These are phyloP conservation scores for Fonsecaea multimorphosa DNA, from an alignment of 2,329 filamentous ascomycete genomes.

Conservation along the genomic window DNA sequence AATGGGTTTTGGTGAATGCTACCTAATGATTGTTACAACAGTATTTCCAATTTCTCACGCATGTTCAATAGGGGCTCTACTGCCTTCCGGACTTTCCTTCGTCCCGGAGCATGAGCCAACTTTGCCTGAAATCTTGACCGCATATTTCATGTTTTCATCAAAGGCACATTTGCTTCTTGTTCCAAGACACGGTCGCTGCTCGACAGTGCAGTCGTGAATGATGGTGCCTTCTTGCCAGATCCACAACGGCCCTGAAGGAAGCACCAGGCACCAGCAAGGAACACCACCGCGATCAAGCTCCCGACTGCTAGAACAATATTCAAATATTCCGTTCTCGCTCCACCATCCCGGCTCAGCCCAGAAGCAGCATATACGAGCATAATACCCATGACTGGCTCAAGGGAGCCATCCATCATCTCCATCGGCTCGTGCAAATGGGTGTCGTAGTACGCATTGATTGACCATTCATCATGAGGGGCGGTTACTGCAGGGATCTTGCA, in stretches of 20 bases:
- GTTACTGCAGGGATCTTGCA: slow-evolving; percentile 7
- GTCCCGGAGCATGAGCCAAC: neutral
- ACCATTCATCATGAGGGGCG: slow-evolving; percentile 17
- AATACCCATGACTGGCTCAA: slow-evolving; percentile 32
- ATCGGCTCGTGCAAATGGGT: slow-evolving; percentile 25
- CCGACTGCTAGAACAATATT: slow-evolving; percentile 11
- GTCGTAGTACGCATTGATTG: slow-evolving; percentile 25
- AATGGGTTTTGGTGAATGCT: too few relatives aligned
- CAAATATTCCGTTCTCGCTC: neutral
- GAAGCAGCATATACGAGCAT: slow-evolving; percentile 23
- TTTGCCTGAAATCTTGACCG: neutral
- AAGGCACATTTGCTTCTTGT: slow-evolving; percentile 7
- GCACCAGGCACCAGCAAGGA: slow-evolving; percentile 9
- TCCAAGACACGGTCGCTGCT: neutral
- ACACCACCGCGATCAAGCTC: neutral
- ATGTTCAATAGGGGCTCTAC: too few relatives aligned
- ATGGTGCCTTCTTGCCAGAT: neutral
- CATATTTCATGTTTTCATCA: slow-evolving; percentile 9
- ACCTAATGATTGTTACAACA: too few relatives aligned
- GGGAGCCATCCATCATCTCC: slow-evolving; percentile 22
- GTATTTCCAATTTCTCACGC: too few relatives aligned
- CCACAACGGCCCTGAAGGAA: slow-evolving; percentile 4
- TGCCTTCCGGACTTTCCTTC: neutral
- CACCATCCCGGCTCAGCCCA: neutral
- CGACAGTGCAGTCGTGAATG: neutral